Conservation (phyloP, 306 rosid genomes). For the Ormosia emarginata region DNA sequence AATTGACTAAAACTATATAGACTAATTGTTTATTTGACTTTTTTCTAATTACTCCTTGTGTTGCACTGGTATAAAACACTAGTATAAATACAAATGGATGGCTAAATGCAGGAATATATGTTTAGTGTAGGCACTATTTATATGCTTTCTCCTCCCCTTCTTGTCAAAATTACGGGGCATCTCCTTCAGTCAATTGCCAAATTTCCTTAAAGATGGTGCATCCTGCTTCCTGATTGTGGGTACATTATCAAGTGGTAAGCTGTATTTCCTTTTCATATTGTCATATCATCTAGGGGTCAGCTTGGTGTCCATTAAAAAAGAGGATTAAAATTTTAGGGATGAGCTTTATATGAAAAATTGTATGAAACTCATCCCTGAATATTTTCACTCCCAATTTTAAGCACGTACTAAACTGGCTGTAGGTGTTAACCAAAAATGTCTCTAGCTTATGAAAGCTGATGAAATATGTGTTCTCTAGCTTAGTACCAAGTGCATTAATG, state of each 20-base stretch:
- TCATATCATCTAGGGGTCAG: neutral
- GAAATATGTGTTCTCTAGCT: neutral
- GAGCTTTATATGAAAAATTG: neutral
- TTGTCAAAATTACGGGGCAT: conserved; percentile 86
- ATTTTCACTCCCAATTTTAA: neutral
- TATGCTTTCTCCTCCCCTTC: conserved; percentile 74
- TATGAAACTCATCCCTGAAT: neutral
- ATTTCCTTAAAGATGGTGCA: conserved; percentile 80
- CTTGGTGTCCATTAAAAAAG: neutral
- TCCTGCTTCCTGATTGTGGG: conserved; percentile 81
- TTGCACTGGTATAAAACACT: too few species aligned
- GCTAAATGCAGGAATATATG: conserved; percentile 18
- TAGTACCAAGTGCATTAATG: conserved; percentile 8
- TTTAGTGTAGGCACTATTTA: conserved; percentile 73
- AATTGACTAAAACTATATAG: too few species aligned
- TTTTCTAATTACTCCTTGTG: too few species aligned
- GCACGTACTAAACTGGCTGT: neutral
- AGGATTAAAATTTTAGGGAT: neutral
- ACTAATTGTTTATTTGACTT: too few species aligned
- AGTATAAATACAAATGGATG: neutral
- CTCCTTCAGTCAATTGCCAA: conserved; percentile 78
- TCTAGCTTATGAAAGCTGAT: neutral
- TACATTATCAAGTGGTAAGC: conserved; percentile 63
- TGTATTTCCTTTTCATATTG: conserved; percentile 7
- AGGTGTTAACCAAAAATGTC: neutral